Evolutionary conservation across 495 filamentous ascomycete genomes (phyloP).

Genomic region (Daldinia concentrica): DNA sequence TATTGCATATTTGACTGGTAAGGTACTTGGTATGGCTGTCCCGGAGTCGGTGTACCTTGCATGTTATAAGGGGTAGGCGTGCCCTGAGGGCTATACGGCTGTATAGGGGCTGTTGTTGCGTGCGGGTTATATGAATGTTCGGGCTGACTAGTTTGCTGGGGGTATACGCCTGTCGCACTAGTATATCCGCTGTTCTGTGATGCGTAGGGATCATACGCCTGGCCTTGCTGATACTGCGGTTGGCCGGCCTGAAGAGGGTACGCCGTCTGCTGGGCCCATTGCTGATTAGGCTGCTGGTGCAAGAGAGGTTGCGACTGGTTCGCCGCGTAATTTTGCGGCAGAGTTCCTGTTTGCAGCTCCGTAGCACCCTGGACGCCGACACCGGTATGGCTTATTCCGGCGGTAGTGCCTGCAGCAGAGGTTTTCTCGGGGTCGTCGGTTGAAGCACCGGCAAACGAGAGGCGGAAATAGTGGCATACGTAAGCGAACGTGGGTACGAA

Average conservation of each 20-base stretch:
- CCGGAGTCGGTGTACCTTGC: constrained; percentile 25
- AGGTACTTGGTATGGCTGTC: constrained; percentile 22
- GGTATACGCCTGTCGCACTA: constrained; percentile 34
- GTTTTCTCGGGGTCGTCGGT: constrained; percentile 50
- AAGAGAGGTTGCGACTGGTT: neutral
- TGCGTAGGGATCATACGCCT: constrained; percentile 38
- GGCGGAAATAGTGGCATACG: constrained; percentile 54
- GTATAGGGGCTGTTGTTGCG: no score
- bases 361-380: constrained; percentile 18
- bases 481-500: constrained; percentile 57
- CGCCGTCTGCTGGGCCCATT: constrained; percentile 40
- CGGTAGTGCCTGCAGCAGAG: constrained; percentile 35
- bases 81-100: constrained; percentile 22
- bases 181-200: constrained; percentile 34
- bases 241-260: constrained; percentile 38
- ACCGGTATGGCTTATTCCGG: constrained; percentile 3
- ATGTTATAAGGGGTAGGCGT: constrained; percentile 21
- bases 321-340: constrained; percentile 28
- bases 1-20: constrained; percentile 14
- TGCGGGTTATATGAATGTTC: no score
- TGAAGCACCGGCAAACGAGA: constrained; percentile 43
- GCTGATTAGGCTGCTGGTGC: constrained; percentile 38
- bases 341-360: constrained; percentile 38
- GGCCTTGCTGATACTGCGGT: constrained; percentile 31
- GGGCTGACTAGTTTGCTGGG: constrained; percentile 17